Conservation (phyloP, 2,329 filamentous ascomycete genomes). For the Xylaria multiplex region DNA sequence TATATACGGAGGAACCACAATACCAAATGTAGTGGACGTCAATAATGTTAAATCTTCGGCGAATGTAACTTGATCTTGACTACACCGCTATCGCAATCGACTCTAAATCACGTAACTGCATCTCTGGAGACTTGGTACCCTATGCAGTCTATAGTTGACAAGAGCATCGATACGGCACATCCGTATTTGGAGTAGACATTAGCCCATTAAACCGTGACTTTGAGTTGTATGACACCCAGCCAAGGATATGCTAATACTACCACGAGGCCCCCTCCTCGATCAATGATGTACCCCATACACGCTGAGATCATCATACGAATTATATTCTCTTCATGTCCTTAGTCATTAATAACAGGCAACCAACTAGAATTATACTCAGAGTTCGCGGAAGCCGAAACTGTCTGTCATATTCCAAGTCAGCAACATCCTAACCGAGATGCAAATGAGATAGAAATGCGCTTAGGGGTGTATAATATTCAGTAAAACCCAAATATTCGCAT, state of each 20-base stretch:
- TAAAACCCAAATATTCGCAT: constrained; percentile 49
- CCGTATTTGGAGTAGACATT: background rate
- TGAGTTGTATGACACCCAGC: background rate
- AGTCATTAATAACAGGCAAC: too few relatives aligned
- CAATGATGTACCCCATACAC: background rate
- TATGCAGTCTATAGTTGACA: background rate
- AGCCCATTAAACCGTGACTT: background rate
- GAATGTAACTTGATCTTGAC: too few relatives aligned
- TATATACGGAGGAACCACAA: too few relatives aligned
- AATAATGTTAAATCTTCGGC: too few relatives aligned
- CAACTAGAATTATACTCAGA: background rate
- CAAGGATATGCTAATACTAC: constrained; percentile 2
- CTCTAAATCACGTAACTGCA: too few relatives aligned
- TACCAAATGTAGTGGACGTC: too few relatives aligned
- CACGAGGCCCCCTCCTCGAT: background rate
- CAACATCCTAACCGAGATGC: background rate
- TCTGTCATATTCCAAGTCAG: constrained; percentile 19
- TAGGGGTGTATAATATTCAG: constrained; percentile 26
- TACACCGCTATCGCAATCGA: too few relatives aligned
- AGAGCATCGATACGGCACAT: background rate
- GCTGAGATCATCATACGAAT: background rate
- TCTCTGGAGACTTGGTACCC: background rate
- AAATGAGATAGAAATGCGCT: background rate
- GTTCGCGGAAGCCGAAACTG: background rate
- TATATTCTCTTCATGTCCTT: background rate